These are phyloP conservation scores for Paxillus ammoniavirescens DNA, from an alignment of 768 basidiomycete species.

Conservation along the genomic window DNA sequence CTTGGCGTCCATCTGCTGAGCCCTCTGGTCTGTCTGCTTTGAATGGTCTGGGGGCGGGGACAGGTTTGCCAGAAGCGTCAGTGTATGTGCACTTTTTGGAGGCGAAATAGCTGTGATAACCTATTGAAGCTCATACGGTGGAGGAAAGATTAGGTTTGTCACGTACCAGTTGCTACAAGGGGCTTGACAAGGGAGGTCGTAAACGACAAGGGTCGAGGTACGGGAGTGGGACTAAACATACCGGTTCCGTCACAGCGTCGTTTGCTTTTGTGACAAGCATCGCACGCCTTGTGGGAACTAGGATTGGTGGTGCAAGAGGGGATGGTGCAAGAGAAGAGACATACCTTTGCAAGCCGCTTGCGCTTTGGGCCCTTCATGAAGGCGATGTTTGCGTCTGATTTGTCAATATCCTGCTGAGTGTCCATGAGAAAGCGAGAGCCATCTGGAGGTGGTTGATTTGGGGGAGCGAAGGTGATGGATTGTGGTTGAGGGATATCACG, in stretches of 20 bases:
- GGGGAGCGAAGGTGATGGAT: conserved; percentile 23
- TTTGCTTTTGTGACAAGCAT: conserved; percentile 84
- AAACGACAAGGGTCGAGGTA: conserved; percentile 6
- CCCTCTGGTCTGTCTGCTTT: conserved; percentile 39
- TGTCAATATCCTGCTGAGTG: conserved; percentile 22
- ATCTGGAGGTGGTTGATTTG: conserved; percentile 21
- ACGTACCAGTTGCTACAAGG: conserved; percentile 80
- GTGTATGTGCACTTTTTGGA: conserved; percentile 81
- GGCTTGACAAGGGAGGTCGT: conserved; percentile 38
- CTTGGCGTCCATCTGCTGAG: conserved; percentile 26
- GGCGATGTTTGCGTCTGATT: conserved; percentile 34
- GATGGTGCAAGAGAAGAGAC: conserved; percentile 4
- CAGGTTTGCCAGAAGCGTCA: conserved; percentile 74
- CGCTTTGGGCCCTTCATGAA: conserved; percentile 54
- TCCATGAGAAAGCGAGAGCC: conserved; percentile 20
- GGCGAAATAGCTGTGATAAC: conserved; percentile 63
- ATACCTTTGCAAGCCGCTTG: conserved; percentile 52
- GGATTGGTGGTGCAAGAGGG: not conserved
- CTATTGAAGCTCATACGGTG: conserved; percentile 3
- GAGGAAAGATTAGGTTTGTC: conserved; percentile 3
- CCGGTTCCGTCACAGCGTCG: conserved; percentile 82
- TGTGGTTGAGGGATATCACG: conserved; percentile 12
- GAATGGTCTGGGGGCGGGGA: conserved; percentile 63
- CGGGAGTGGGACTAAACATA: conserved; percentile 31
- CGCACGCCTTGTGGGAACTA: conserved; percentile 53